Evolutionary conservation across 2,329 filamentous ascomycete species (phyloP), one percentile per base, ranked within the genome.

Genomic region (Aspergillus ibericus): DNA sequence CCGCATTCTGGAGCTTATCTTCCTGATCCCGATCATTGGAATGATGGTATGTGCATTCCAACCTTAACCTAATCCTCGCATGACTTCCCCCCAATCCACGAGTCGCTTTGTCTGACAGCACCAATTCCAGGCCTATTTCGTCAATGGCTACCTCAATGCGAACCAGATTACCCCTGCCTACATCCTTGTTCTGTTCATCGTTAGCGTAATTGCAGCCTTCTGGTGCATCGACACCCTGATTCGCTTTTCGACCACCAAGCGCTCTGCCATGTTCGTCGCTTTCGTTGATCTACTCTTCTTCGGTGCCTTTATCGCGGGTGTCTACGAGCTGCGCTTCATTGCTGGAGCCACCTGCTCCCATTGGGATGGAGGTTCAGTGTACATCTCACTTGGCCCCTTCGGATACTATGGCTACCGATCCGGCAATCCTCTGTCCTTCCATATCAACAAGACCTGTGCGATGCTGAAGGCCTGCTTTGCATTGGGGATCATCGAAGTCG

Each of bases 381-480:
- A 82, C 66, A 72, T 84, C 54, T 81, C 82, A 50, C 80, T 92
- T 44, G 88, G 88, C 12, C 79, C 83, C 12, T 84, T 91, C 61
- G 83, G 85, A 29, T 80, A 77, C 63, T 84, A 84, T 44, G 80
- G 80, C 13, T 62, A 67, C 7, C 65, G 75, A 34, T 81, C 81
- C 49, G 77, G 77, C 53, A 82, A 77, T 56, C 69, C 69, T 8
- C 78, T 85, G 59, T 75, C 81, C 42, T 70, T 87, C 40, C 75
- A 82, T 54, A 75, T 87, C 36, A 82, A 91, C 75, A 93, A 93
- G 82, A 85, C 86, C 5, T 98, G 93, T 78, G 85, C 89, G 51
- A 95, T 97, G 91, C 85, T 96, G 70, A 98, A 97, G 84, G 89
- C 93, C 1, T 84, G 82, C 65, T 98, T 92, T 77, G 93, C 92